Evolutionary conservation across 2,329 filamentous ascomycete species (phyloP), one percentile per base, ranked within the genome.

Genomic region (Aspergillus nomiae): DNA sequence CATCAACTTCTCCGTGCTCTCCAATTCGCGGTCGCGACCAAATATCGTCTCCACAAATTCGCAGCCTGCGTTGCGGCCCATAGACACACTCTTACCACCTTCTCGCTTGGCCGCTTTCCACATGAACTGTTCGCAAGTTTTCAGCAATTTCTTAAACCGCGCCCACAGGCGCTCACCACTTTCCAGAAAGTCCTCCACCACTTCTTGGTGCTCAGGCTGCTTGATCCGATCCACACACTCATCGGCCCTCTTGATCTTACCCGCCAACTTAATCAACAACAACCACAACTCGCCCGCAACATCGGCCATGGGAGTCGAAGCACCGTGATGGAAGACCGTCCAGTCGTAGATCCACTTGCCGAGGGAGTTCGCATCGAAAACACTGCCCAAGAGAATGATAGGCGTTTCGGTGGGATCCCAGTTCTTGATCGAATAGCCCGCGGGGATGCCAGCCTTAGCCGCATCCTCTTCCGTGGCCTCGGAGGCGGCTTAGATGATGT

Each of bases 291-390:
- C 94, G 70, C 94, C 95, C 2, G 95, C 94, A 79, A 96, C 89
- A 69, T 97, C 93, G 59, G 93, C 88, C 74, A 97, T 92, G 57
- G 93, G 92, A 12, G 91, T 92, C 46, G 87, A 87, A 16, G 92
- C 87, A 43, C 92, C 92, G 70, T 96, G 89, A 76, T 90, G 89
- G 82, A 92, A 97, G 67, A 97, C 92, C 21, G 95, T 97, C 95
- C 95, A 99, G 84, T 98, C 95, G 80, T 97, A 99, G 74, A 99
- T 96, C 95, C 95, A 99, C 81, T 97, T 97, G 74, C 95, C 95
- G 34, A 99, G 86, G 30, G 92, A 97, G 85, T 98, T 97, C 74
- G 94, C 92, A 76, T 98, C 95, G 74, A 98, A 98, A 61, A 98
- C 95, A 75, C 92, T 96, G 57, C 95, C 95, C 26, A 98, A 86